These are phyloP conservation scores for Bassia scoparia DNA, from an alignment of 148 eudicot genomes.

Conservation along the genomic window DNA sequence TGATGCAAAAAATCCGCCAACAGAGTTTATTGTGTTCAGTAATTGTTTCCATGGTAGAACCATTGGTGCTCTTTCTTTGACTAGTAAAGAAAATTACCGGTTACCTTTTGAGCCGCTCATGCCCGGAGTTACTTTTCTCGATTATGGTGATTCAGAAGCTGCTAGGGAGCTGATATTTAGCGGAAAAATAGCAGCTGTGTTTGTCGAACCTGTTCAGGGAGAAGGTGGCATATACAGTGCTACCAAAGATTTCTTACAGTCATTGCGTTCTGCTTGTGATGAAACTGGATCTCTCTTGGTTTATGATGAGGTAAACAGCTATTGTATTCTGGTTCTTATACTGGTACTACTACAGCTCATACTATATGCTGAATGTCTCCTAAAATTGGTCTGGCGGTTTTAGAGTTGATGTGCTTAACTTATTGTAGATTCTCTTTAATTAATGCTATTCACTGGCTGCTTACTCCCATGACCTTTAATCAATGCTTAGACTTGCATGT, in stretches of 20 bases:
- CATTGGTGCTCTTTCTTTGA: conserved; percentile 82
- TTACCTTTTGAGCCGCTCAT: conserved; percentile 83
- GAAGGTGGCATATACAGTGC: conserved; percentile 94
- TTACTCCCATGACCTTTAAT: background rate
- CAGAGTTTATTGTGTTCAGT: conserved; percentile 65
- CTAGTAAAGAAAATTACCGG: conserved; percentile 89
- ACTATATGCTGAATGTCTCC: no score
- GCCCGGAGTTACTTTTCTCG: conserved; percentile 85
- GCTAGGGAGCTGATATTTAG: conserved; percentile 55
- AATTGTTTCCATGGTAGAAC: conserved; percentile 95
- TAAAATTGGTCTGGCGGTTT: background rate
- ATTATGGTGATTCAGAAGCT: conserved; percentile 65
- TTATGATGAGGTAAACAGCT: conserved; percentile 74
- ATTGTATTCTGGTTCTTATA: background rate
- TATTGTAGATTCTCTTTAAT: background rate
- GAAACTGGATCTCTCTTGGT: conserved; percentile 69
- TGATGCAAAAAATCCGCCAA: conserved; percentile 43
- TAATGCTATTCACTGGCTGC: background rate
- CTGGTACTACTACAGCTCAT: background rate
- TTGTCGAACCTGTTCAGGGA: conserved; percentile 96
- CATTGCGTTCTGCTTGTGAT: conserved; percentile 71
- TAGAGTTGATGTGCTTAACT: background rate
- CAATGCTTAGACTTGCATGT: background rate
- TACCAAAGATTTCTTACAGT: conserved; percentile 69
- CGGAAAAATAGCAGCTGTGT: conserved; percentile 81